Evolutionary conservation across 345 rosid species (phyloP).

Genomic region (Arabidopsis arenosa): DNA sequence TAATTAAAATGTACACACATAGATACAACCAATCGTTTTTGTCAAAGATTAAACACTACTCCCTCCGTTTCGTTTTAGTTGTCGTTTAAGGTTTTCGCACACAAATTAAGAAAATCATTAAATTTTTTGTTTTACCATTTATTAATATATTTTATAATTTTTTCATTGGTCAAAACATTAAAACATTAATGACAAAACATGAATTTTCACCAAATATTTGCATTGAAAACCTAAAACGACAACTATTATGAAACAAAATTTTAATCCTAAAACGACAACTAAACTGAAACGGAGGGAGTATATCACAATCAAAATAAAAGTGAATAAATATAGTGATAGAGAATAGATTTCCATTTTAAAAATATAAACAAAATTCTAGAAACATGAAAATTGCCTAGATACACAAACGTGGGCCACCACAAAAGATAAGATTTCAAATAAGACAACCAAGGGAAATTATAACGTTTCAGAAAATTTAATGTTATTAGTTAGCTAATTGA

Average conservation of each 20-base stretch:
- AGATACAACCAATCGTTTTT: neutral
- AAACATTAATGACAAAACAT: too few species aligned
- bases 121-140: too few species aligned
- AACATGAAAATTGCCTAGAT: neutral
- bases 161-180: too few species aligned
- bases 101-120: too few species aligned
- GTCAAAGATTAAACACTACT: neutral
- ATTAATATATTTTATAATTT: too few species aligned
- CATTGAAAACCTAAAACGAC: too few species aligned
- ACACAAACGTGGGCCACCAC: neutral
- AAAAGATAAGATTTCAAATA: neutral
- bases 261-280: too few species aligned
- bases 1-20: neutral
- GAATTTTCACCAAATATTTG: too few species aligned
- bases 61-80: too few species aligned
- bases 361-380: neutral
- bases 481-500: neutral
- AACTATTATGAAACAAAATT: too few species aligned
- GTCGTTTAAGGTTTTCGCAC: too few species aligned
- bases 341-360: neutral
- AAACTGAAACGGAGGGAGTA: too few species aligned
- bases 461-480: slow-evolving; percentile 2
- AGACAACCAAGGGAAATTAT: neutral
- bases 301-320: neutral
- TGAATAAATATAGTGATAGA: neutral